Base-by-base conservation (phyloP, 371 early-diverging fungal species). In the Entomophthora muscae region DNA sequence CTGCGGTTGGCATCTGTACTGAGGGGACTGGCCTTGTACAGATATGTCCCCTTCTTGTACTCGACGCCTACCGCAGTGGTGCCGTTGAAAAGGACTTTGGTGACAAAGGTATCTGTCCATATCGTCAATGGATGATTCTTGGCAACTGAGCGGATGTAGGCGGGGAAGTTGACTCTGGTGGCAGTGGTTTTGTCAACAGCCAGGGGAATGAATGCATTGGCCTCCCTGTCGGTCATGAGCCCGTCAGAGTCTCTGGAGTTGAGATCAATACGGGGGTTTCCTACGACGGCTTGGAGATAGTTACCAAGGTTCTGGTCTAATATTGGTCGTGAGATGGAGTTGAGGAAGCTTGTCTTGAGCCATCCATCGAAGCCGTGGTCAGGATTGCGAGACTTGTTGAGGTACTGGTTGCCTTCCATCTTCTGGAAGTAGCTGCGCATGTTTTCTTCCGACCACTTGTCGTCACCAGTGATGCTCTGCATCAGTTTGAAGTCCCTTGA, bases 361-460 rank as follows among this genome's bases (percentile, higher is more conserved):
- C 61, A 61, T 24, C 61, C 61, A 61, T 32, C 42, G 51, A 61
- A 61, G 17, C 61, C 61, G 23, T 61, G 61, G 24, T 61, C 61
- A 2, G 21, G 21, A 24, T 51, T 51, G 10, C 51, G 10, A 51
- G n/a, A 21, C 26, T 32, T 13, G 31, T 7, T 32, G 3, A 33
- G 24, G 42, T 61, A 61, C 22, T 61, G 51, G 23, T 61, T 61
- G 33, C 28, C 12, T 24, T 61, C 61, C 42, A 61, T 32, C 7
- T 23, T 32, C 5, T 63, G 28, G 30, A 53, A 63, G n/a, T 63
- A 63, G n/a, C 54, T 52, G 28, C 63, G 53, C n/a, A 63, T 23
- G 22, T 28, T 63, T 13, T 24, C 27, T 52, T 63, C 63, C 3
- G 1, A 3, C 53, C 53, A 63, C 1, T 1, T 17, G 3, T 13